These are phyloP conservation scores for Aspergillus novoparasiticus DNA, from an alignment of 2,329 filamentous ascomycete species.

Conservation along the genomic window DNA sequence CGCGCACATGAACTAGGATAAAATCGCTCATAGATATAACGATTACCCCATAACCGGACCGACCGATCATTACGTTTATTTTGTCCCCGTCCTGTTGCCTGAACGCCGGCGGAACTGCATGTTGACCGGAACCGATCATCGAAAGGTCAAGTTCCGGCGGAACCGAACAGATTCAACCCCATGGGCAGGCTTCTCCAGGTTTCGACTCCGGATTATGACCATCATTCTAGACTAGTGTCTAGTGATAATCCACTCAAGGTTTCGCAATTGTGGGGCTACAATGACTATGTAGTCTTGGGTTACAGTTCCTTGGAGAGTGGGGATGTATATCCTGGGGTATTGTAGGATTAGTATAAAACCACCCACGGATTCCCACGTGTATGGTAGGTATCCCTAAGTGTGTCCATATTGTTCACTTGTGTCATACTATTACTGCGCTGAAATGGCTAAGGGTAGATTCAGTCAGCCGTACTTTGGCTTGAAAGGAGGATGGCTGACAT, in stretches of 20 bases:
- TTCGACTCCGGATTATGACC: background rate
- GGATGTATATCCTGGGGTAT: background rate
- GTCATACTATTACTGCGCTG: background rate
- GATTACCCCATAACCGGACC: background rate
- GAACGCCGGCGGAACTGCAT: background rate
- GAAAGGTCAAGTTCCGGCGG: background rate
- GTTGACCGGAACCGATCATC: background rate
- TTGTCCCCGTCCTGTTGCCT: background rate
- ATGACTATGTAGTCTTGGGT: background rate
- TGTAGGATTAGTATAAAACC: background rate
- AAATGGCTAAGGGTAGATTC: background rate
- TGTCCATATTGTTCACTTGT: background rate
- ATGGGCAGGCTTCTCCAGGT: background rate
- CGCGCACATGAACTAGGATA: background rate
- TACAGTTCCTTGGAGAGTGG: background rate
- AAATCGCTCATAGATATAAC: background rate
- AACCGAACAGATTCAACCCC: background rate
- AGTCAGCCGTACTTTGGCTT: constrained; percentile 5
- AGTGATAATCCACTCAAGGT: background rate
- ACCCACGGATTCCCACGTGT: background rate
- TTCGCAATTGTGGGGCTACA: background rate
- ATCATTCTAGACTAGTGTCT: background rate
- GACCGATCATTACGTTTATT: background rate
- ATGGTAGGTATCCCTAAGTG: background rate
- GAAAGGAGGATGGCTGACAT: constrained; percentile 2